Evolutionary conservation across 768 basidiomycete genomes (phyloP).

Genomic region (Floccularia luteovirens): DNA sequence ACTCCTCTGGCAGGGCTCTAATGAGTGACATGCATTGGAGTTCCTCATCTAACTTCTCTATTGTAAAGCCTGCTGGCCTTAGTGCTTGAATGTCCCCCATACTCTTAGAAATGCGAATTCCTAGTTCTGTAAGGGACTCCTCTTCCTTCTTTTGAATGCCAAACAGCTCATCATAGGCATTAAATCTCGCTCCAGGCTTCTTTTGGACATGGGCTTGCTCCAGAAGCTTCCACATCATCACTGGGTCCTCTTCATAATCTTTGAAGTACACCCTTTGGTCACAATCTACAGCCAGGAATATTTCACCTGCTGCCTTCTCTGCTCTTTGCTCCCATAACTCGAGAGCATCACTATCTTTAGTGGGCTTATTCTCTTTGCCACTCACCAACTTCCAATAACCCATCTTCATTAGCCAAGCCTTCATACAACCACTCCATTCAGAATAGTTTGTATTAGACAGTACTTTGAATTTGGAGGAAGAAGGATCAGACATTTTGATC

Average conservation of each 20-base stretch:
- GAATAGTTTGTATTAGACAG: neutral
- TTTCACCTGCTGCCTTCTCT: constrained; percentile 12
- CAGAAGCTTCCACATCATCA: constrained; percentile 12
- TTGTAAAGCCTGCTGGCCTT: constrained; percentile 5
- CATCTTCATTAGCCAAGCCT: neutral
- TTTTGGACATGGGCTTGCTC: constrained; percentile 12
- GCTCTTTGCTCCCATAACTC: constrained; percentile 2
- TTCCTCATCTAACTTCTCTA: constrained; percentile 11
- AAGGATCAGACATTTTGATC: no score
- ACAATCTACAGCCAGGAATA: constrained; percentile 11
- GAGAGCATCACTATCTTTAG: neutral
- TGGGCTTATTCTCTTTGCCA: neutral
- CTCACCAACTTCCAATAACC: neutral
- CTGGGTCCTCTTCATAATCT: constrained; percentile 12
- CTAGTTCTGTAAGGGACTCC: constrained; percentile 8
- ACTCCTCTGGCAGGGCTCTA: constrained; percentile 13
- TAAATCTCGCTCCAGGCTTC: constrained; percentile 14
- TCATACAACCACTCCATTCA: neutral
- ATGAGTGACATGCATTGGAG: constrained; percentile 13
- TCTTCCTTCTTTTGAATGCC: constrained; percentile 11
- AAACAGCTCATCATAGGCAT: constrained; percentile 10
- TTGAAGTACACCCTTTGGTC: constrained; percentile 12
- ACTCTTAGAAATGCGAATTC: constrained; percentile 8
- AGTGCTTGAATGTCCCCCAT: constrained; percentile 11
- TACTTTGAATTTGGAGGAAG: neutral